Conservation (phyloP, 176 grass and related monocot genomes). For the Guadua angustifolia region DNA sequence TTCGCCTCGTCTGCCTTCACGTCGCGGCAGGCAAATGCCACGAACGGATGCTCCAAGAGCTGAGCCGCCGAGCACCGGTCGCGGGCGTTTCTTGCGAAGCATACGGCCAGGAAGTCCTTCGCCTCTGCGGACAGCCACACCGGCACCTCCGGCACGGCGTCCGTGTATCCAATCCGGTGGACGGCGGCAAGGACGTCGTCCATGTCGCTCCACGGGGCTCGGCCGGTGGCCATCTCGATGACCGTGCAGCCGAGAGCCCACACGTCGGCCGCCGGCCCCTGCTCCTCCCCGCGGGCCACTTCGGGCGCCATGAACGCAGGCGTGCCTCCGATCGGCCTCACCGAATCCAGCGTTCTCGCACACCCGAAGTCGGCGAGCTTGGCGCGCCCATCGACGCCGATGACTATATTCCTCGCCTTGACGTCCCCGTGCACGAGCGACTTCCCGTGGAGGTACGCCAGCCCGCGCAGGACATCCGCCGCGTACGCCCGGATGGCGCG, state of each 20-base stretch:
- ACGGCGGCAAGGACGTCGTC: slow-evolving; percentile 57
- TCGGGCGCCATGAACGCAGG: slow-evolving; percentile 98
- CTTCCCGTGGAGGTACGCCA: slow-evolving; percentile 66
- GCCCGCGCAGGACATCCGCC: slow-evolving; percentile 54
- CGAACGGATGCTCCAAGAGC: slow-evolving; percentile 67
- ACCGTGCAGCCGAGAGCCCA: slow-evolving; percentile 86
- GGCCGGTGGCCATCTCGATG: slow-evolving; percentile 79
- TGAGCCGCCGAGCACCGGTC: slow-evolving; percentile 55
- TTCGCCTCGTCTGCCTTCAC: neutral
- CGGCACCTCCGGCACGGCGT: slow-evolving; percentile 61
- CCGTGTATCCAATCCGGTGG: slow-evolving; percentile 69
- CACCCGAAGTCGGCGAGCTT: slow-evolving; percentile 88
- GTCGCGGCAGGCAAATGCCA: slow-evolving; percentile 9
- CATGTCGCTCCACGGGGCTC: slow-evolving; percentile 51
- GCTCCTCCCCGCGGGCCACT: slow-evolving; percentile 72
- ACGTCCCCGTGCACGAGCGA: slow-evolving; percentile 78
- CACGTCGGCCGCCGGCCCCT: slow-evolving; percentile 68
- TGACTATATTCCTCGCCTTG: slow-evolving; percentile 68
- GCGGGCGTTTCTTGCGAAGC: slow-evolving; percentile 53
- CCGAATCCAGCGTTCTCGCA: slow-evolving; percentile 14
- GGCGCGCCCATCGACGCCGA: slow-evolving; percentile 60
- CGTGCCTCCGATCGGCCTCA: slow-evolving; percentile 61
- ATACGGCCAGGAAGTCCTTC: slow-evolving; percentile 58
- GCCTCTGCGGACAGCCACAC: slow-evolving; percentile 59
- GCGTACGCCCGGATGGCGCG: slow-evolving; percentile 14